These are phyloP conservation scores for Claviceps pazoutovae DNA, from an alignment of 2,329 filamentous ascomycete species.

Conservation along the genomic window DNA sequence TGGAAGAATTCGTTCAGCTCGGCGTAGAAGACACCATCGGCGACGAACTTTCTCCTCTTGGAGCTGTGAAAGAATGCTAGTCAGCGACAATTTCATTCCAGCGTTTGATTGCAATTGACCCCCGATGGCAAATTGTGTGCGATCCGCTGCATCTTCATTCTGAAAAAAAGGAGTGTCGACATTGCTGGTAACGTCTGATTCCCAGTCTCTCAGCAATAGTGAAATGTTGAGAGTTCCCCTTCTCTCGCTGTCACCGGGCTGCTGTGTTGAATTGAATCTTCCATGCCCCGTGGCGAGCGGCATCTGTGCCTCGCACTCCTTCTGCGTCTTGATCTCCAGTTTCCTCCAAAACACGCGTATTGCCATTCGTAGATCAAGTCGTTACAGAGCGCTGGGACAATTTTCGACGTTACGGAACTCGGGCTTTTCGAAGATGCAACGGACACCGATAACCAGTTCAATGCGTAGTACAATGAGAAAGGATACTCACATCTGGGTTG, in stretches of 20 bases:
- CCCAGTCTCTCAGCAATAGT: neutral
- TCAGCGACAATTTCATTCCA: conserved; percentile 1
- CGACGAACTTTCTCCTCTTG: conserved; percentile 89
- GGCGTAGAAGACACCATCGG: conserved; percentile 99
- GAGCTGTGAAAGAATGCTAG: conserved; percentile 39
- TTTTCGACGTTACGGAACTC: neutral
- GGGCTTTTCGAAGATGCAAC: neutral
- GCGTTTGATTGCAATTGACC: neutral
- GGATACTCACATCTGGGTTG: conserved; percentile 46
- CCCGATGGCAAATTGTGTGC: neutral
- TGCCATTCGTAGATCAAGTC: neutral
- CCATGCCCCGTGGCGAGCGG: neutral
- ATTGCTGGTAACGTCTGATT: too few species aligned
- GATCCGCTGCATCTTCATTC: neutral
- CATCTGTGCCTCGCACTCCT: neutral
- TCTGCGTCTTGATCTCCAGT: too few species aligned
- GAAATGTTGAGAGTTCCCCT: neutral
- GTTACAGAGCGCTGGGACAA: too few species aligned
- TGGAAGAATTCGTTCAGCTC: conserved; percentile 99
- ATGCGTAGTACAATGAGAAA: neutral
- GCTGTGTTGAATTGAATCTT: neutral
- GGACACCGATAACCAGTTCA: neutral
- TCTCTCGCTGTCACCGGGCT: neutral
- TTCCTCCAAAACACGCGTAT: neutral
- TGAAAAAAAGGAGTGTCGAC: neutral